Evolutionary conservation across 2,329 filamentous ascomycete genomes (phyloP).

Genomic region (Emericellopsis atlantica): DNA sequence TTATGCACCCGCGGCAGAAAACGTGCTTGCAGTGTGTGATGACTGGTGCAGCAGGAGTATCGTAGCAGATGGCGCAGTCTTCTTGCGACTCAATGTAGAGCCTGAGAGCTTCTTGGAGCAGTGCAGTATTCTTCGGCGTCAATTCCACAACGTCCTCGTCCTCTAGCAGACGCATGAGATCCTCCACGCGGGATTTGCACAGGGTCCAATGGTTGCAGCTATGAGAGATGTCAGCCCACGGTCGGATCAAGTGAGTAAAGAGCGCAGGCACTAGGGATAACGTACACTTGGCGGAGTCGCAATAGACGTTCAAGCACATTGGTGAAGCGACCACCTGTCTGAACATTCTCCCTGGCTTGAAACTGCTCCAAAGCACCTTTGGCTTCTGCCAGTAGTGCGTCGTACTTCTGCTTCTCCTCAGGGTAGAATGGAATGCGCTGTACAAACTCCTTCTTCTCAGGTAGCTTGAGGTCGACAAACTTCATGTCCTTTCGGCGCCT

Average conservation of each 20-base stretch:
- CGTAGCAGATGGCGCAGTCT: slow-evolving; percentile 73
- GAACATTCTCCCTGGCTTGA: slow-evolving; percentile 28
- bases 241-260: no score
- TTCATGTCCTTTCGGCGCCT: slow-evolving; percentile 79
- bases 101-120: slow-evolving; percentile 64
- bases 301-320: slow-evolving; percentile 71
- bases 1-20: slow-evolving; percentile 65
- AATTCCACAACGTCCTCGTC: slow-evolving; percentile 54
- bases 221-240: slow-evolving; percentile 6
- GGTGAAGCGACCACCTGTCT: slow-evolving; percentile 48
- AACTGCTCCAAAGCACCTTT: slow-evolving; percentile 56
- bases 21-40: slow-evolving; percentile 79
- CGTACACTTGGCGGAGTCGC: slow-evolving; percentile 61
- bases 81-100: slow-evolving; percentile 71
- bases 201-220: slow-evolving; percentile 81
- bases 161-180: slow-evolving; percentile 59
- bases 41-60: slow-evolving; percentile 54
- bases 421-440: slow-evolving; percentile 61
- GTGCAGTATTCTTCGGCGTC: slow-evolving; percentile 57
- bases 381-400: slow-evolving; percentile 63
- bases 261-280: background rate
- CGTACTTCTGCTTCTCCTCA: slow-evolving; percentile 67
- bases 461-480: slow-evolving; percentile 72
- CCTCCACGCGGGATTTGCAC: slow-evolving; percentile 59
- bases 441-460: slow-evolving; percentile 64